Base-by-base conservation (phyloP, 164 flowering plant genomes). In the Amborella trichopoda region DNA sequence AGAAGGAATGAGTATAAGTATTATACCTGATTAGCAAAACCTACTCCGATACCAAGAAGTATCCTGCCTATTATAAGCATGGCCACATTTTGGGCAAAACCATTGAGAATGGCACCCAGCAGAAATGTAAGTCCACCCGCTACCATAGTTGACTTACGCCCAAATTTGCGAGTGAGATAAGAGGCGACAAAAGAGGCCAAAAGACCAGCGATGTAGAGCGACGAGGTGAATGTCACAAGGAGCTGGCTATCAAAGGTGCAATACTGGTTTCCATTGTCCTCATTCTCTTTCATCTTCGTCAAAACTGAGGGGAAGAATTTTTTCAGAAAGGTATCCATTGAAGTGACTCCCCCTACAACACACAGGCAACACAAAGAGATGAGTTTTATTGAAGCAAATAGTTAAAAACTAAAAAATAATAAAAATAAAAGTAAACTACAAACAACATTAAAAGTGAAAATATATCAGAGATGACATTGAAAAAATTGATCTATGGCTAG, bases 21-120 rank as follows among this genome's bases (percentile, higher is more conserved):
- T n/a, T n/a, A n/a, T n/a, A 83, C 94, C 81, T 85, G 95, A 30
- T 76, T 81, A 1, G 83, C 72, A 40, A 81, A 85, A 21, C 91
- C 95, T 33, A 85, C 72, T 0, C 95, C 95, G 23, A 76, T 13
- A 26, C 73, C 73, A 19, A 68, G 55, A 24, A 68, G 20, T 23
- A 68, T 20, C 12, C 73, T 48, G 13, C 70, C 73, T 16, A 68
- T 16, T 19, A 65, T 68, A 12, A 68, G 67, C 69, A 65, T 68
- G 16, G 23, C 33, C 1, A 61, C 41, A 23, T 48, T 25, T 6
- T 13, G 11, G 22, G 70, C 64, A 11, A 20, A 28, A 0, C 44
- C 69, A 30, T 61, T 65, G 26, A 61, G 0, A 4, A n/a, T 33
- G 3, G 67, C 64, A 2, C 73, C 70, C 12, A 13, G 34, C 2